These are phyloP conservation scores for Calonectria naviculata DNA, from an alignment of 2,329 filamentous ascomycete species.

Conservation along the genomic window DNA sequence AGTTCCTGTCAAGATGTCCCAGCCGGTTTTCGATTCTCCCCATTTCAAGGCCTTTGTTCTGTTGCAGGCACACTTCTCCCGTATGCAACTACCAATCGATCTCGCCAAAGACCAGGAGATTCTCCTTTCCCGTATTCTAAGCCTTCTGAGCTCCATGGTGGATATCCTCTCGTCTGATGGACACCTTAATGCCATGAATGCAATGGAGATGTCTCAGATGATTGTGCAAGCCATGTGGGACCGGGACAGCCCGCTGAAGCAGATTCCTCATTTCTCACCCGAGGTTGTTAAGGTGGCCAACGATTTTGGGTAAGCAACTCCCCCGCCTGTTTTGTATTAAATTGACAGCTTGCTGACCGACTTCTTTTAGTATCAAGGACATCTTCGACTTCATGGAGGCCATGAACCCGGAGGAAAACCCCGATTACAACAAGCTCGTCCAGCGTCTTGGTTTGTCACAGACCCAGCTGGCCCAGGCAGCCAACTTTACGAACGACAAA, in stretches of 20 bases:
- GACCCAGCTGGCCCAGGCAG: constrained; percentile 86
- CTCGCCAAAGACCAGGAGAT: constrained; percentile 95
- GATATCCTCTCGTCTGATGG: constrained; percentile 97
- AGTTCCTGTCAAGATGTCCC: constrained; percentile 93
- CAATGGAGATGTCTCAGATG: constrained; percentile 99
- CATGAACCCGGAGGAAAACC: constrained; percentile 96
- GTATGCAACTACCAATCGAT: constrained; percentile 96
- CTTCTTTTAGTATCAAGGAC: constrained; percentile 77
- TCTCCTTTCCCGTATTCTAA: constrained; percentile 85
- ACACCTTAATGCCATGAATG: constrained; percentile 95
- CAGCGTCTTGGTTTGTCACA: constrained; percentile 83
- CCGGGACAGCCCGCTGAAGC: constrained; percentile 94
- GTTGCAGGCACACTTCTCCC: constrained; percentile 95
- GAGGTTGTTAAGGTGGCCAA: constrained; percentile 86
- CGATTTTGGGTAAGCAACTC: constrained; percentile 74
- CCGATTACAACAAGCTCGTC: constrained; percentile 81
- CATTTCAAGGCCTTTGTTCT: constrained; percentile 99
- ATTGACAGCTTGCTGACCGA: constrained; percentile 43
- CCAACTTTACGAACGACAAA: constrained; percentile 93
- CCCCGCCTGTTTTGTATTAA: not conserved
- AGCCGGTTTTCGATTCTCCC: constrained; percentile 88
- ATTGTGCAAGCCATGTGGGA: constrained; percentile 99
- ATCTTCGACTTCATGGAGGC: constrained; percentile 99
- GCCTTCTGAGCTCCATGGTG: constrained; percentile 89
- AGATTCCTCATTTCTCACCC: constrained; percentile 93